phyloP scores from a whole-genome alignment of 768 basidiomycete genomes.

The Termitomyces sp. region DNA sequence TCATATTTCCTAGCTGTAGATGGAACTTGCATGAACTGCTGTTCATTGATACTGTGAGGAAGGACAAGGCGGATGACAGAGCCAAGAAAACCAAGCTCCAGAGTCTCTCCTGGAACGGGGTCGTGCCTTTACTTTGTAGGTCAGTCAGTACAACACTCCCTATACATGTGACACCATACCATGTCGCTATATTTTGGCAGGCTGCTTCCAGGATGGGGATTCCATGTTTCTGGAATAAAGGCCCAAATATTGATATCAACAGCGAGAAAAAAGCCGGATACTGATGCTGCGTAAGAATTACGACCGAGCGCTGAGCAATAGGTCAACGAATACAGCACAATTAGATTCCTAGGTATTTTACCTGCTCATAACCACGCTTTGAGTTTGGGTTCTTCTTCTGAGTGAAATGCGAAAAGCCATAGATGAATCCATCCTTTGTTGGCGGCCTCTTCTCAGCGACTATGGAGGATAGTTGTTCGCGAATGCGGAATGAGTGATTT shows the following conservation, averaged over 20 bases:
- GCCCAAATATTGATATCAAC: constrained; percentile 63
- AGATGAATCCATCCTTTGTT: constrained; percentile 61
- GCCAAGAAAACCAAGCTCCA: constrained; percentile 84
- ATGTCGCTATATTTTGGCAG: constrained; percentile 79
- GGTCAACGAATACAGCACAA: neutral
- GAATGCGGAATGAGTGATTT: constrained; percentile 82
- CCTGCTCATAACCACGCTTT: constrained; percentile 81
- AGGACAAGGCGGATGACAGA: constrained; percentile 68
- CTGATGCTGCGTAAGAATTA: constrained; percentile 74
- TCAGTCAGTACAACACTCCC: constrained; percentile 16
- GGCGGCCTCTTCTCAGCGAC: constrained; percentile 27
- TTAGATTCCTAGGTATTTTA: constrained; percentile 21
- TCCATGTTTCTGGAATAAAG: constrained; percentile 68
- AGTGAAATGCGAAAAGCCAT: constrained; percentile 75
- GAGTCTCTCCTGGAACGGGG: constrained; percentile 56
- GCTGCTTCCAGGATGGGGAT: constrained; percentile 80
- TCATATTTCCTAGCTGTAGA: constrained; percentile 49
- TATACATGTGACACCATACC: constrained; percentile 44
- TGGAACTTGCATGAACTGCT: constrained; percentile 59
- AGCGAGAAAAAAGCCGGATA: constrained; percentile 82
- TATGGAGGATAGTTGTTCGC: constrained; percentile 35
- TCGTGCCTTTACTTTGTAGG: constrained; percentile 68
- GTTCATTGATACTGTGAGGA: constrained; percentile 63
- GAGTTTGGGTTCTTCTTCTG: constrained; percentile 60
- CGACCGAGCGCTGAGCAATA: constrained; percentile 59